phyloP scores from a whole-genome alignment of 495 filamentous ascomycete species.

The Penicillium fimorum region DNA sequence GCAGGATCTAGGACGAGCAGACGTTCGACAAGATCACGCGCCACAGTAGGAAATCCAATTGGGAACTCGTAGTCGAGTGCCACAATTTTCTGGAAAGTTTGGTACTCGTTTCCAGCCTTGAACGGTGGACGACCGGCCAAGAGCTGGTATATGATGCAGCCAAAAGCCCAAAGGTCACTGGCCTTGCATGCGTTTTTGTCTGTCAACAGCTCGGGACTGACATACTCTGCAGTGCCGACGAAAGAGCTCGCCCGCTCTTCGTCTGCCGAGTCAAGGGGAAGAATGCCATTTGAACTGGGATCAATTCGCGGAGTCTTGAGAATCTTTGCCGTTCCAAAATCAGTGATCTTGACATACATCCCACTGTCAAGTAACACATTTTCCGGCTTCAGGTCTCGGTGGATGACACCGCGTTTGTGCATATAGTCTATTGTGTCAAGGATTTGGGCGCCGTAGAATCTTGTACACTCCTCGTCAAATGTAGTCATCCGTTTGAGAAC shows the following conservation, averaged over 20 bases:
- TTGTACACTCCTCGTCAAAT: slow-evolving; percentile 93
- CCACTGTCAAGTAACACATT: slow-evolving; percentile 93
- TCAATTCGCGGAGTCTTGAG: slow-evolving; percentile 63
- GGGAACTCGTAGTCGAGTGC: slow-evolving; percentile 92
- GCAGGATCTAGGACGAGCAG: slow-evolving; percentile 88
- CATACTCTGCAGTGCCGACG: slow-evolving; percentile 97
- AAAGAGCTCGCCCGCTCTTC: slow-evolving; percentile 85
- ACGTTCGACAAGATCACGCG: slow-evolving; percentile 88
- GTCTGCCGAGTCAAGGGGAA: slow-evolving; percentile 53
- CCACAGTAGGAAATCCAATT: slow-evolving; percentile 80
- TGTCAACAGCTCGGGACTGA: slow-evolving; percentile 91
- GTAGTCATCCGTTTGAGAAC: slow-evolving; percentile 90
- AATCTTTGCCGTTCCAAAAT: slow-evolving; percentile 97
- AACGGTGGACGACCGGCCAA: slow-evolving; percentile 92
- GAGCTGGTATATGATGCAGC: slow-evolving; percentile 98
- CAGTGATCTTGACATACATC: slow-evolving; percentile 98
- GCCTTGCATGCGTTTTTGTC: slow-evolving; percentile 98
- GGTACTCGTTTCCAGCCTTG: slow-evolving; percentile 95
- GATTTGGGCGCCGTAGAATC: slow-evolving; percentile 95
- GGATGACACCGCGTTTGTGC: slow-evolving; percentile 94
- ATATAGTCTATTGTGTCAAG: slow-evolving; percentile 96
- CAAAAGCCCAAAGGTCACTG: slow-evolving; percentile 97
- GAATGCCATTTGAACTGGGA: slow-evolving; percentile 40
- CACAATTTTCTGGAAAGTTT: slow-evolving; percentile 98
- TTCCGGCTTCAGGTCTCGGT: slow-evolving; percentile 95